These are phyloP conservation scores for Hypoxylon crocopeplum DNA, from an alignment of 495 filamentous ascomycete genomes.

Conservation along the genomic window DNA sequence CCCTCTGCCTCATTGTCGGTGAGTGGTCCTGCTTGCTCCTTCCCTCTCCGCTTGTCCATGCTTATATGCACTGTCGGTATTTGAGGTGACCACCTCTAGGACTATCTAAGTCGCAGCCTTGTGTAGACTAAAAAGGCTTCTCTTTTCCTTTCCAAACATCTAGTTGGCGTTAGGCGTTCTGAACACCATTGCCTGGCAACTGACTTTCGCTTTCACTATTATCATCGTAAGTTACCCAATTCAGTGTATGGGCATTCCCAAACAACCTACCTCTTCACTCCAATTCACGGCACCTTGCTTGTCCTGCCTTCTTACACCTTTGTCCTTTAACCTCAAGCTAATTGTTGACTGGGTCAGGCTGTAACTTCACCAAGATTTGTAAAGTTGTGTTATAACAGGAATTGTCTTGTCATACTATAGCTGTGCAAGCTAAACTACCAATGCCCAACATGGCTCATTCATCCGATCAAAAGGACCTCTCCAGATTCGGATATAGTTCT, in stretches of 20 bases:
- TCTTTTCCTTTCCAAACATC: slow-evolving; percentile 8
- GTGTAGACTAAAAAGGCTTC: slow-evolving; percentile 12
- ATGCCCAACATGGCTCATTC: slow-evolving; percentile 14
- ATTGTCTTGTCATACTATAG: background rate
- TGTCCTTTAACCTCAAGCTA: background rate
- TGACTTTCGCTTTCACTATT: too few relatives aligned
- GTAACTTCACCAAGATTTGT: background rate
- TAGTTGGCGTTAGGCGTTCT: slow-evolving; percentile 30
- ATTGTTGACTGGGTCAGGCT: slow-evolving; percentile 1
- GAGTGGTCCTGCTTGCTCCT: slow-evolving; percentile 21
- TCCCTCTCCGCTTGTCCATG: slow-evolving; percentile 20
- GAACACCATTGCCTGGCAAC: slow-evolving; percentile 1
- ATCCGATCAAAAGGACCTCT: slow-evolving; percentile 16
- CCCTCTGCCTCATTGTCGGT: slow-evolving; percentile 33
- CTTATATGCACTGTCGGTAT: slow-evolving; percentile 15
- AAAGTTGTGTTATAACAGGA: slow-evolving; percentile 4
- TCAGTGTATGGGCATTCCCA: too few relatives aligned
- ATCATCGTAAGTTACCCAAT: slow-evolving; percentile 13
- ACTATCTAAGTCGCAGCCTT: slow-evolving; percentile 4
- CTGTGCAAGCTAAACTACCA: background rate
- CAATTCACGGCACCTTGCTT: background rate
- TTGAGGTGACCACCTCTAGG: background rate
- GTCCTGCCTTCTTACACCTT: background rate
- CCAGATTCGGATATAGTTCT: slow-evolving; percentile 46
- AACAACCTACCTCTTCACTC: too few relatives aligned